Evolutionary conservation across 1,139 yeast genomes (phyloP).

Genomic region (Zhuliangozyma parablackwelliae): DNA sequence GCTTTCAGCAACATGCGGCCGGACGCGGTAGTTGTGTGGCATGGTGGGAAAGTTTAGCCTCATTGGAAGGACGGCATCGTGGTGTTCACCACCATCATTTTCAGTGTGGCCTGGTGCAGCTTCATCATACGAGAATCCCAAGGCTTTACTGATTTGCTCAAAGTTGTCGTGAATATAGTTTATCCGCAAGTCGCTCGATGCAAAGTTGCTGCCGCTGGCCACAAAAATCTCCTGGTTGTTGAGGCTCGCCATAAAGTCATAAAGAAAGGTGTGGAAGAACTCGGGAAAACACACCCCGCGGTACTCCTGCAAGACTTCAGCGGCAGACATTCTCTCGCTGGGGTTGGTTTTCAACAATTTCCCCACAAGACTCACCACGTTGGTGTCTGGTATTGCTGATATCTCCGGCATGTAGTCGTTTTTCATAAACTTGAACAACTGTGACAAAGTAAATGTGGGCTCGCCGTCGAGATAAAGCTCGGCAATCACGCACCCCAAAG

Average conservation of each 20-base stretch:
- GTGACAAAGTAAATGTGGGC: conserved; percentile 81
- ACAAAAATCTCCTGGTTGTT: conserved; percentile 23
- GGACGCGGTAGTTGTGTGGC: conserved; percentile 39
- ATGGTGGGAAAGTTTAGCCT: conserved; percentile 49
- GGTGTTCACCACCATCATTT: no score
- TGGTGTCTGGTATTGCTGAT: conserved; percentile 46
- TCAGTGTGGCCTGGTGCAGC: no score
- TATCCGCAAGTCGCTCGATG: conserved; percentile 56
- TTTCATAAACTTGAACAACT: conserved; percentile 74
- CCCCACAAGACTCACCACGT: conserved; percentile 50
- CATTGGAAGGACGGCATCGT: conserved; percentile 27
- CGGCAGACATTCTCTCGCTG: conserved; percentile 50
- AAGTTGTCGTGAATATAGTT: conserved; percentile 55
- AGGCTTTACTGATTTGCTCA: conserved; percentile 44
- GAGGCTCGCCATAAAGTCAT: conserved; percentile 53
- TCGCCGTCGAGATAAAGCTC: conserved; percentile 85
- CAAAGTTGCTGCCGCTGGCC: conserved; percentile 16
- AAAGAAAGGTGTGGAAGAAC: conserved; percentile 65
- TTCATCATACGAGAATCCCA: conserved; percentile 37
- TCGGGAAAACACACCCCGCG: conserved; percentile 58
- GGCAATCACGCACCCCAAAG: conserved; percentile 88
- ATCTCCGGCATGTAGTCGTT: conserved; percentile 64
- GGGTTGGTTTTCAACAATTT: conserved; percentile 69
- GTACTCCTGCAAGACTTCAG: conserved; percentile 48
- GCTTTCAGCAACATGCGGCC: conserved; percentile 31